Evolutionary conservation across 2,329 filamentous ascomycete species (phyloP).

Genomic region (Tricladium varicosporioides): DNA sequence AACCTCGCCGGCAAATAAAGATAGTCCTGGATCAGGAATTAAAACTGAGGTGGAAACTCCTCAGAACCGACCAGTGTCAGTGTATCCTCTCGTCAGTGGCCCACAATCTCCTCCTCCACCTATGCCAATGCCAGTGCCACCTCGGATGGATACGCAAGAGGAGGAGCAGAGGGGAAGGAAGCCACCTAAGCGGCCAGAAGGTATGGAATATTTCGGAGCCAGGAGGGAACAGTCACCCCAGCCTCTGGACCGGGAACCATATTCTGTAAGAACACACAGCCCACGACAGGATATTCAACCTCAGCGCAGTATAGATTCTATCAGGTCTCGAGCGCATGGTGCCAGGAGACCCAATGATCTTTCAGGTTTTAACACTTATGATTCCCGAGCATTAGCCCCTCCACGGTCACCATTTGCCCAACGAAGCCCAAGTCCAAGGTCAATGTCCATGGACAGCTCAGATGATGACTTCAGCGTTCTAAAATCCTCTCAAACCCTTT

Average conservation of each 20-base stretch:
- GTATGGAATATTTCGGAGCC: constrained; percentile 44
- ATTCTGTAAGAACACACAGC: constrained; percentile 11
- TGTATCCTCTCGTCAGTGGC: constrained; percentile 70
- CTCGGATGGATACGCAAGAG: constrained; percentile 18
- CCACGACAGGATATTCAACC: constrained; percentile 22
- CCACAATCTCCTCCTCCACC: constrained; percentile 10
- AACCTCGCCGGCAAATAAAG: constrained; percentile 19
- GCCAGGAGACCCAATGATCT: constrained; percentile 23
- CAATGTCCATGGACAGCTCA: constrained; percentile 61
- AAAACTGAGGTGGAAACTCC: constrained; percentile 54
- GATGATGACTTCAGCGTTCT: constrained; percentile 65
- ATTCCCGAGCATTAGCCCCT: constrained; percentile 42
- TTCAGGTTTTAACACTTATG: constrained; percentile 31
- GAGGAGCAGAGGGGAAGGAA: constrained; percentile 29
- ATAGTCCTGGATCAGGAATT: constrained; percentile 45
- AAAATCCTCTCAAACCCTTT: constrained; percentile 56
- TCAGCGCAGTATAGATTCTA: constrained; percentile 29
- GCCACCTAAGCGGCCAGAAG: constrained; percentile 14
- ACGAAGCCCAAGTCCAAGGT: constrained; percentile 57
- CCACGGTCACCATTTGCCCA: constrained; percentile 43
- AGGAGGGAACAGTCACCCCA: constrained; percentile 58
- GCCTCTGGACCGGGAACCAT: constrained; percentile 41
- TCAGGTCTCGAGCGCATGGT: constrained; percentile 24
- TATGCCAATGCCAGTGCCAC: constrained; percentile 2
- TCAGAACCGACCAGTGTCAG: constrained; percentile 62